phyloP scores from a whole-genome alignment of 192 early-diverging fungal species.

The Geranomyces variabilis region DNA sequence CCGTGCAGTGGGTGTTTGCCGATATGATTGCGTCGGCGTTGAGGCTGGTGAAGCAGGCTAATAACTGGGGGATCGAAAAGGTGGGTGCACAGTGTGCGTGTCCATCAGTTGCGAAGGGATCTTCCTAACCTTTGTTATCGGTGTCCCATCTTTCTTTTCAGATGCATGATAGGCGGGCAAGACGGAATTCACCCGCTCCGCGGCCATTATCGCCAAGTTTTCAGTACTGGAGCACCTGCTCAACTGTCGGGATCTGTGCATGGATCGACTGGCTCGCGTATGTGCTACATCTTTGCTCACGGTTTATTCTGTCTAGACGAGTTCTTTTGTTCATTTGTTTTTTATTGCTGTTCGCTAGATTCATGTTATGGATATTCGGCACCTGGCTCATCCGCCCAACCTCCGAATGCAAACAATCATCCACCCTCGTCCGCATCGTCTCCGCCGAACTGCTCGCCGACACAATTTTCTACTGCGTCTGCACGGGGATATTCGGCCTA shows the following conservation, averaged over 20 bases:
- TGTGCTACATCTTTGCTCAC: not conserved
- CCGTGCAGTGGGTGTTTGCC: conserved; percentile 10
- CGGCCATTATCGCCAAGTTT: not conserved
- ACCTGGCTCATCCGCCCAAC: conserved; percentile 25
- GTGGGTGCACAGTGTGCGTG: too few species aligned
- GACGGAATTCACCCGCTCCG: not conserved
- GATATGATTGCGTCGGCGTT: conserved; percentile 10
- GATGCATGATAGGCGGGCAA: not conserved
- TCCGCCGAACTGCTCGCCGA: conserved; percentile 7
- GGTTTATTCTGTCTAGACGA: not conserved
- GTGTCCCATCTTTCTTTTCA: not conserved
- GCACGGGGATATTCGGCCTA: conserved; percentile 4
- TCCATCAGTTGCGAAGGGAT: too few species aligned
- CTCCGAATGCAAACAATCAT: not conserved
- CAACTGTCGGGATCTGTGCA: conserved; percentile 1
- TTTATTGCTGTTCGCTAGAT: not conserved
- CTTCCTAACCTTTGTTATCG: too few species aligned
- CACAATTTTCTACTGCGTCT: conserved; percentile 25
- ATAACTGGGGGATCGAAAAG: not conserved
- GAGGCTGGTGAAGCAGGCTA: not conserved
- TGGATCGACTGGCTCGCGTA: conserved; percentile 10
- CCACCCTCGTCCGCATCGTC: conserved; percentile 19
- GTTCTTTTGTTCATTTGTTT: not conserved
- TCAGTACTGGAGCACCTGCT: not conserved
- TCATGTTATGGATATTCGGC: conserved; percentile 18